Evolutionary conservation across 129 eudicot genomes (phyloP).

Genomic region (Ambrosia artemisiifolia): DNA sequence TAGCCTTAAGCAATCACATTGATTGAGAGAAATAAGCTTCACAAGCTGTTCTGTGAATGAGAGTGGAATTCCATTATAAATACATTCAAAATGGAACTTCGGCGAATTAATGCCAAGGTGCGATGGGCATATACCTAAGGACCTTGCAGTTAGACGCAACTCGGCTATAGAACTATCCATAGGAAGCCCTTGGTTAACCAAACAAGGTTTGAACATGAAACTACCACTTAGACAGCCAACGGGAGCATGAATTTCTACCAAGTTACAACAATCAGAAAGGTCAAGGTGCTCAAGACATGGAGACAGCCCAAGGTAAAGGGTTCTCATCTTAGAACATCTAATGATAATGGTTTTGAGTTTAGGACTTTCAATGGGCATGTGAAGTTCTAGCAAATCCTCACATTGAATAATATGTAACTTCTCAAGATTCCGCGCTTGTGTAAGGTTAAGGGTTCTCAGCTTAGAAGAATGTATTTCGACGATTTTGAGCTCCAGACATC

Average conservation of each 20-base stretch:
- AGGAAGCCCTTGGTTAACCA: not conserved
- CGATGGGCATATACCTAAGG: not conserved
- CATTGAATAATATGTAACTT: not conserved
- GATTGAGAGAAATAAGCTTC: slow-evolving; percentile 6
- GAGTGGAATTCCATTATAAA: not conserved
- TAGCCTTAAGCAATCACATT: slow-evolving; percentile 1
- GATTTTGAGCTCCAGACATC: not conserved
- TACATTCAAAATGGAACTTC: not conserved
- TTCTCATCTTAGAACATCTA: not conserved
- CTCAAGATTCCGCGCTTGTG: not conserved
- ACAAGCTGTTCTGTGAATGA: not conserved
- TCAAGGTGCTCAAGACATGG: slow-evolving; percentile 4
- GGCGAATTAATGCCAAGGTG: not conserved
- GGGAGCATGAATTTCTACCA: not conserved
- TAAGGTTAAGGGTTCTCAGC: not conserved
- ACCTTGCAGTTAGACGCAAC: not conserved
- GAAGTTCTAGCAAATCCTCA: not conserved
- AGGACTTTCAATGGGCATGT: not conserved
- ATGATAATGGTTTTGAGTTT: not conserved
- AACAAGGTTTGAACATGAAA: not conserved
- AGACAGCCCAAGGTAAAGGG: slow-evolving; percentile 7
- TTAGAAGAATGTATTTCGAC: not conserved
- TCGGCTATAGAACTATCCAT: not conserved
- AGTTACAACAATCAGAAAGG: slow-evolving; percentile 1
- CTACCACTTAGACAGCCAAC: not conserved